phyloP scores from a whole-genome alignment of 495 filamentous ascomycete genomes.

The Tuber calosporum region DNA sequence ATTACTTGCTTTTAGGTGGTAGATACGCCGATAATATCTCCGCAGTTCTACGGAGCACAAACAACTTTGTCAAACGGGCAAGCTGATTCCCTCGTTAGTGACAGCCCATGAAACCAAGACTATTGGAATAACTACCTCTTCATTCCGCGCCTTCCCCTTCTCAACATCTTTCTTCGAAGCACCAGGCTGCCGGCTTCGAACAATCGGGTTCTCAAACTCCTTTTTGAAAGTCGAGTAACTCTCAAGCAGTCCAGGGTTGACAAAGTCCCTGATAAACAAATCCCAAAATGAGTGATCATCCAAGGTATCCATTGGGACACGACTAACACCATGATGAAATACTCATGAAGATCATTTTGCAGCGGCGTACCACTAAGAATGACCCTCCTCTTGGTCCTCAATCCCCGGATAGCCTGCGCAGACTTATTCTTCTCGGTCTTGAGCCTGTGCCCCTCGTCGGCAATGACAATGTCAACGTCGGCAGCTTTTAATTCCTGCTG shows the following conservation, averaged over 20 bases:
- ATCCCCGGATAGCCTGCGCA: conserved; percentile 63
- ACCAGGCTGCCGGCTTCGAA: conserved; percentile 65
- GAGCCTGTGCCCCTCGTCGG: conserved; percentile 73
- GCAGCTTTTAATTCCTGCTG: conserved; percentile 61
- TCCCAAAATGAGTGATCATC: neutral
- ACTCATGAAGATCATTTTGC: conserved; percentile 74
- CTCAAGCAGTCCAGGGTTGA: conserved; percentile 68
- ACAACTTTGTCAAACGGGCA: conserved; percentile 58
- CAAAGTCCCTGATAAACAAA: conserved; percentile 51
- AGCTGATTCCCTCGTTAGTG: conserved; percentile 42
- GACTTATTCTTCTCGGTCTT: conserved; percentile 79
- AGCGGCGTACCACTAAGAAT: conserved; percentile 73
- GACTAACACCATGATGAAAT: conserved; percentile 59
- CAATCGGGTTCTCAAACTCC: conserved; percentile 66
- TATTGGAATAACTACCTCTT: conserved; percentile 46
- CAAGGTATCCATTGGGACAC: neutral
- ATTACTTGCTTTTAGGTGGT: conserved; percentile 54
- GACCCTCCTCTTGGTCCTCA: conserved; percentile 60
- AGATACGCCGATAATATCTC: conserved; percentile 67
- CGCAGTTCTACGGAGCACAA: conserved; percentile 71
- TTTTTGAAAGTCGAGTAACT: conserved; percentile 62
- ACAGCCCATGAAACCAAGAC: neutral
- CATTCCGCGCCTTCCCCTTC: conserved; percentile 61
- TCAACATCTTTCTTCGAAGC: conserved; percentile 61
- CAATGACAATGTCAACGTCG: conserved; percentile 68